phyloP scores from a whole-genome alignment of 805 yeast genomes.

The Ogataea angusta region DNA sequence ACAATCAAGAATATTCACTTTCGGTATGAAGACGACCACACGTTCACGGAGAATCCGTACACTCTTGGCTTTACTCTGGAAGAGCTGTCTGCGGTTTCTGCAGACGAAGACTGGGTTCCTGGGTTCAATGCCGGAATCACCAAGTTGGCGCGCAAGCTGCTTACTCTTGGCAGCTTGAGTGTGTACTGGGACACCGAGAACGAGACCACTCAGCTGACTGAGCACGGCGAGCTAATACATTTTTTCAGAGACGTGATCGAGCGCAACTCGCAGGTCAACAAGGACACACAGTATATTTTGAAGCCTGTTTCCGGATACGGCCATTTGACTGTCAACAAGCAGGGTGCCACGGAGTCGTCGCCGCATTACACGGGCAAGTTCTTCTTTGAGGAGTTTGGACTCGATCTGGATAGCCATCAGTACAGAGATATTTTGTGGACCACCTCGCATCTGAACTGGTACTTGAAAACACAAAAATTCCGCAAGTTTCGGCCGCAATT shows the following conservation, averaged over 20 bases:
- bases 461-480: conserved; percentile 70
- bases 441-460: conserved; percentile 77
- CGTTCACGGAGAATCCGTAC: conserved; percentile 71
- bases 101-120: conserved; percentile 82
- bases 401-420: conserved; percentile 80
- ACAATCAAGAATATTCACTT: conserved; percentile 89
- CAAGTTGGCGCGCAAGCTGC: conserved; percentile 66
- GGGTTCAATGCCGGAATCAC: conserved; percentile 74
- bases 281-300: conserved; percentile 53
- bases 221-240: conserved; percentile 46
- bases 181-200: conserved; percentile 81
- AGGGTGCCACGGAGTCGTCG: conserved; percentile 60
- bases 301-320: conserved; percentile 91
- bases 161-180: conserved; percentile 71
- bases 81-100: conserved; percentile 88
- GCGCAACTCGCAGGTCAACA: conserved; percentile 23
- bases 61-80: conserved; percentile 78
- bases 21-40: conserved; percentile 79
- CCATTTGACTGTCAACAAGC: conserved; percentile 73
- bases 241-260: conserved; percentile 46
- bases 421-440: conserved; percentile 80
- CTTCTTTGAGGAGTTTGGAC: conserved; percentile 84
- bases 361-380: conserved; percentile 76
- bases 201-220: conserved; percentile 43
- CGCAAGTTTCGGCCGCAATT: conserved; percentile 63